A percentile compares a stretch with the other conserved stretches of the same genome.
phyloP scores from a whole-genome alignment of 495 filamentous ascomycete genomes.

The Podospora pseudopauciseta region DNA sequence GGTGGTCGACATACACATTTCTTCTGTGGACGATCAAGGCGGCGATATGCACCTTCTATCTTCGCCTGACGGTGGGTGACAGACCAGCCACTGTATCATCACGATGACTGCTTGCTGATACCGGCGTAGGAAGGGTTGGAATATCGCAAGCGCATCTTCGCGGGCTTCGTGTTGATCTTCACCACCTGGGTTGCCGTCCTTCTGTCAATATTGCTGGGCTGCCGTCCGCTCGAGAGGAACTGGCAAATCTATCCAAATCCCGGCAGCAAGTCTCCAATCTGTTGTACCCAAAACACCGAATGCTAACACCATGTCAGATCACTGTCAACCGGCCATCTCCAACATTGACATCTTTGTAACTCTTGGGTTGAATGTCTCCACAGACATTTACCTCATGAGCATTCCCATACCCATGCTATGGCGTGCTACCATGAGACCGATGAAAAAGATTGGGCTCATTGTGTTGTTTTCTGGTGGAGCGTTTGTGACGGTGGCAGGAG shows the following conservation, averaged over 20 bases:
- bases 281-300: background rate
- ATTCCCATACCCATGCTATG: constrained; percentile 55
- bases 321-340: constrained; percentile 50
- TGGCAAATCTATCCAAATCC: constrained; percentile 58
- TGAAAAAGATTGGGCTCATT: constrained; percentile 48
- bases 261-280: constrained; percentile 38
- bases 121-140: constrained; percentile 41
- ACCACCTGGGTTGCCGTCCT: constrained; percentile 53
- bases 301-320: constrained; percentile 28
- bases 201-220: constrained; percentile 52
- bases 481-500: constrained; percentile 48
- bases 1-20: constrained; percentile 57
- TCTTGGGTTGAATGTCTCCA: constrained; percentile 46
- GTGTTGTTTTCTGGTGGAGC: constrained; percentile 49
- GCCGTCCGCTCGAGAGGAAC: constrained; percentile 47
- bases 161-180: constrained; percentile 51
- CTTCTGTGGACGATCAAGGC: constrained; percentile 58
- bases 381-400: constrained; percentile 52
- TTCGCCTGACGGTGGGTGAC: constrained; percentile 51
- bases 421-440: constrained; percentile 40
- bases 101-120: background rate
- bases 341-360: constrained; percentile 44
- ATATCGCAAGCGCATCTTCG: constrained; percentile 48
- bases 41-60: constrained; percentile 58
- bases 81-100: background rate